Evolutionary conservation across 306 rosid genomes (phyloP).

Genomic region (Quercus glauca): DNA sequence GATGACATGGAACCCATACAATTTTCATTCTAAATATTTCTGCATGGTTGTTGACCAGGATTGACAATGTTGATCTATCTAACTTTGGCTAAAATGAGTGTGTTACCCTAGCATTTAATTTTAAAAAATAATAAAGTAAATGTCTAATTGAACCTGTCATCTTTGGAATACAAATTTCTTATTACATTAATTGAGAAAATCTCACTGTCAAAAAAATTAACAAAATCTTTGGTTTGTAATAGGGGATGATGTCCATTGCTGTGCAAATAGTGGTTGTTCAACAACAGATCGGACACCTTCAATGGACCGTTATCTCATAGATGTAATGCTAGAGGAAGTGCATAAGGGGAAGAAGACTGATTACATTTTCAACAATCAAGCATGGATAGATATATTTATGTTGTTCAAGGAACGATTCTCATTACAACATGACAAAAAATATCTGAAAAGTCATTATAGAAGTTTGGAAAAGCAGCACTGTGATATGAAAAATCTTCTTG

Average conservation of each 20-base stretch:
- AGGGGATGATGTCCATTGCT: conserved; percentile 34
- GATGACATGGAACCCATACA: background rate
- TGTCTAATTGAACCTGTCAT: no score
- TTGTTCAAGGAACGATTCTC: background rate
- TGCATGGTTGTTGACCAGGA: background rate
- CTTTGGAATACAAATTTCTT: background rate
- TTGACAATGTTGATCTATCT: background rate
- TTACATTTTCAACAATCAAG: conserved; percentile 26
- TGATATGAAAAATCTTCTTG: conserved; percentile 40
- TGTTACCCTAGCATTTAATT: background rate
- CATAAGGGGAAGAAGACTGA: conserved; percentile 35
- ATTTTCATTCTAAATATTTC: background rate
- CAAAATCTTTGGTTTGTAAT: conserved; percentile 19
- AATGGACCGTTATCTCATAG: conserved; percentile 51
- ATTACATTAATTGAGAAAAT: background rate
- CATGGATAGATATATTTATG: conserved; percentile 18
- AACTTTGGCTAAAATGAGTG: background rate
- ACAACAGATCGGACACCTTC: conserved; percentile 45
- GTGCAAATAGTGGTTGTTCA: conserved; percentile 20
- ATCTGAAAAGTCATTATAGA: background rate
- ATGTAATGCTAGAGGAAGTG: conserved; percentile 41
- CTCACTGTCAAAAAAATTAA: no score
- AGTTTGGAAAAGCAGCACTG: background rate
- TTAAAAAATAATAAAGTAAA: no score
- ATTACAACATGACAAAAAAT: background rate